A percentile compares a stretch with the other conserved stretches of the same genome.
Evolutionary conservation across 345 rosid genomes (phyloP).

Genomic region (Draba incana): DNA sequence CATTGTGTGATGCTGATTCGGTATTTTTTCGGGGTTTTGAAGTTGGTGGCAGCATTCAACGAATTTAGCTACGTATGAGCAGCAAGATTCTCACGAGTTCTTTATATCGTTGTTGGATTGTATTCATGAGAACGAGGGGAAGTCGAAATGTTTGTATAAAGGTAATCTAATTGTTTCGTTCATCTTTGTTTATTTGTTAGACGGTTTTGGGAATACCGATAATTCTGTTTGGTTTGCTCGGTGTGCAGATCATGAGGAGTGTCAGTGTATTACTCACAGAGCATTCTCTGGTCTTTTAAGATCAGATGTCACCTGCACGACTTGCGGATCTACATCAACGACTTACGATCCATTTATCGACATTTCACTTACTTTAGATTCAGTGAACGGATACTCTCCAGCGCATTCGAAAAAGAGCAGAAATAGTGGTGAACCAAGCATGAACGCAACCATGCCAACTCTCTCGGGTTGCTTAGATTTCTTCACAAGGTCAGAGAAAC

Average conservation of each 20-base stretch:
- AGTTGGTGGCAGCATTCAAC: constrained; percentile 98
- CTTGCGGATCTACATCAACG: constrained; percentile 89
- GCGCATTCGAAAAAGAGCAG: constrained; percentile 40
- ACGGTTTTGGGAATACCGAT: not conserved
- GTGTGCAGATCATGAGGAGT: constrained; percentile 69
- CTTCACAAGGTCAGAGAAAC: constrained; percentile 79
- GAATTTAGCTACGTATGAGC: constrained; percentile 78
- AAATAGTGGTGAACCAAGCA: constrained; percentile 36
- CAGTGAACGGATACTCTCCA: constrained; percentile 37
- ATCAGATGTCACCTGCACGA: constrained; percentile 86
- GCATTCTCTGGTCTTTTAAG: constrained; percentile 88
- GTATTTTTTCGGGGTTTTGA: constrained; percentile 31
- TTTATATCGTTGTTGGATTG: constrained; percentile 84
- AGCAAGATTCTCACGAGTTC: constrained; percentile 98
- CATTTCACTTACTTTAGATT: constrained; percentile 83
- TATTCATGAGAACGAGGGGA: constrained; percentile 84
- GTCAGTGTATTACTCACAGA: constrained; percentile 83
- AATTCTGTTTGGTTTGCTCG: constrained; percentile 31
- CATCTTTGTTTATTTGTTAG: too few relatives aligned
- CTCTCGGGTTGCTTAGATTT: constrained; percentile 80
- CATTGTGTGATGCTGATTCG: constrained; percentile 29
- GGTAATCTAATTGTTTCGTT: constrained; percentile 41
- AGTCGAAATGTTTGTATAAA: constrained; percentile 49
- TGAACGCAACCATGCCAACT: constrained; percentile 51
- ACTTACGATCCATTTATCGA: constrained; percentile 90